These are phyloP conservation scores for Dictyostelium firmibasis DNA, from an alignment of 78 protist genomes.

Conservation along the genomic window DNA sequence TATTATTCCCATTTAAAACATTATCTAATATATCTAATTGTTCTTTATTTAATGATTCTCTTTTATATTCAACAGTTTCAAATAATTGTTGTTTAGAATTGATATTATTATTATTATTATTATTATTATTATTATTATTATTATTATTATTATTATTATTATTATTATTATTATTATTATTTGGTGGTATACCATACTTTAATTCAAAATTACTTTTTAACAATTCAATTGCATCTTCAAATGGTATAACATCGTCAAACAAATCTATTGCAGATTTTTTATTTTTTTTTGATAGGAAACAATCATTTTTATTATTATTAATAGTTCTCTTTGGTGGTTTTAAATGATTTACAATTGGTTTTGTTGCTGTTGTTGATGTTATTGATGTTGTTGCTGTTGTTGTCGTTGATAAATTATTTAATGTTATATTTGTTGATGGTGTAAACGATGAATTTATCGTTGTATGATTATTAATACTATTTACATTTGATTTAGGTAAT, in stretches of 20 bases:
- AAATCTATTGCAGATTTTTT: background rate
- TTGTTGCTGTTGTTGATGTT: background rate
- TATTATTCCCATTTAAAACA: background rate
- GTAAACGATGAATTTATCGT: background rate
- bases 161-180: background rate
- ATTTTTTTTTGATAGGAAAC: background rate
- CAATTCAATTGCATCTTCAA: background rate
- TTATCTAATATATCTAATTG: constrained; percentile 18
- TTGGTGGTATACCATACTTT: background rate
- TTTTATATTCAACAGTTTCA: background rate
- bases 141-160: background rate
- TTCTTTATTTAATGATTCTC: constrained; percentile 12
- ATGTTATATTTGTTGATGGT: background rate
- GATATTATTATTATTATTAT: no score
- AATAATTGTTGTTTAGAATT: background rate
- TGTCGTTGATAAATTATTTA: background rate
- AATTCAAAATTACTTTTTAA: background rate
- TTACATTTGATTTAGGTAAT: background rate
- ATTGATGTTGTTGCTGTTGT: background rate
- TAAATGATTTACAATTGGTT: background rate
- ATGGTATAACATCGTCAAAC: constrained; percentile 7
- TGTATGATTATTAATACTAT: background rate
- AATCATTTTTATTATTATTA: no score
- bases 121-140: no score
- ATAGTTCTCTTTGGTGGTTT: background rate